These are phyloP conservation scores for Daldinia eschscholtzii DNA, from an alignment of 2,329 filamentous ascomycete genomes.

Conservation along the genomic window DNA sequence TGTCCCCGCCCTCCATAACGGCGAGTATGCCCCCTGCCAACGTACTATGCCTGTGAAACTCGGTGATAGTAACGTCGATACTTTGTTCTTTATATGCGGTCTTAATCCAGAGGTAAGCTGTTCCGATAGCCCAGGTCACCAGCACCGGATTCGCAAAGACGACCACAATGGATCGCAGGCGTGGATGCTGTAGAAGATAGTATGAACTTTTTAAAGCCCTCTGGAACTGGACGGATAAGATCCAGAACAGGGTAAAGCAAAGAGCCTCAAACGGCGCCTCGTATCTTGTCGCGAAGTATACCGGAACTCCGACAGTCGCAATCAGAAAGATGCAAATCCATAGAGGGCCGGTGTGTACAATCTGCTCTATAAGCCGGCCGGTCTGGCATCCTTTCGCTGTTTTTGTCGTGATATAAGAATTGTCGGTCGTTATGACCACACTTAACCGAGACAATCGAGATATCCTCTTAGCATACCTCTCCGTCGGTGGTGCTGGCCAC, in stretches of 20 bases:
- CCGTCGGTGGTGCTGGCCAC: constrained; percentile 43
- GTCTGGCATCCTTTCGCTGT: constrained; percentile 5
- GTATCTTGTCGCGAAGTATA: constrained; percentile 45
- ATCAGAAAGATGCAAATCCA: constrained; percentile 49
- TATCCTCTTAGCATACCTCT: constrained; percentile 34
- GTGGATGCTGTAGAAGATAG: constrained; percentile 35
- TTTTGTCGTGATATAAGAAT: constrained; percentile 37
- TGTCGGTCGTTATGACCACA: constrained; percentile 30
- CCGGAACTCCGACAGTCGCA: constrained; percentile 46
- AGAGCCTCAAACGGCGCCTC: constrained; percentile 49
- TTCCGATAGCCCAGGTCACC: constrained; percentile 47
- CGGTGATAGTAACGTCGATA: constrained; percentile 42
- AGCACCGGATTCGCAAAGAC: constrained; percentile 51
- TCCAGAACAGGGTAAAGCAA: constrained; percentile 49
- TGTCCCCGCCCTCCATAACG: constrained; percentile 27
- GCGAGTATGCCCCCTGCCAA: constrained; percentile 46
- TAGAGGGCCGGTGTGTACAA: constrained; percentile 46
- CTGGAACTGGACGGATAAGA: constrained; percentile 47
- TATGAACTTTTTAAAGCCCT: constrained; percentile 44
- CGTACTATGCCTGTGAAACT: constrained; percentile 47
- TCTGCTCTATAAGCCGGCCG: constrained; percentile 35
- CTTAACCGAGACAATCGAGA: constrained; percentile 39
- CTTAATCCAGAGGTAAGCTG: constrained; percentile 51
- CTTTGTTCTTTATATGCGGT: constrained; percentile 37
- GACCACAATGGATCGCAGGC: constrained; percentile 38